A percentile compares a stretch with the other conserved stretches of the same genome.
Conservation (phyloP, 2,329 filamentous ascomycete genomes). For the Epichloe hybrida region DNA sequence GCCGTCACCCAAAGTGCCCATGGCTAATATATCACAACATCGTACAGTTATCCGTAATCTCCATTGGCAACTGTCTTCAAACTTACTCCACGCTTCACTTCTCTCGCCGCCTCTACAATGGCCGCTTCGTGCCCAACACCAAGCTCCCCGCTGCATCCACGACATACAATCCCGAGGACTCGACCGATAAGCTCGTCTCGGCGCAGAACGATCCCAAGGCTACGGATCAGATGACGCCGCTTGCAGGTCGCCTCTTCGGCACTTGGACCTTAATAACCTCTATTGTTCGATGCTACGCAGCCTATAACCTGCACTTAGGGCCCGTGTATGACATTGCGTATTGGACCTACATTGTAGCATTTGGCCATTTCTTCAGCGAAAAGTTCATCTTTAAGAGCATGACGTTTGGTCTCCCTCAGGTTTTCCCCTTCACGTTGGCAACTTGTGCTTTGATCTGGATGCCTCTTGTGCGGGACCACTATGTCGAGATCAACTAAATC, state of each 20-base stretch:
- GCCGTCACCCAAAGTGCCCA: neutral
- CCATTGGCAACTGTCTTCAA: constrained; percentile 75
- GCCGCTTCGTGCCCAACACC: constrained; percentile 40
- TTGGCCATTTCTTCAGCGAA: constrained; percentile 68
- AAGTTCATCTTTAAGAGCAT: constrained; percentile 68
- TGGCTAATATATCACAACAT: neutral
- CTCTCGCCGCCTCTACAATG: constrained; percentile 77
- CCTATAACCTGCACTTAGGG: constrained; percentile 63
- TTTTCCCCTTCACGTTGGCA: constrained; percentile 41
- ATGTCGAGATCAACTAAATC: constrained; percentile 36
- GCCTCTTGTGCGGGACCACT: constrained; percentile 53
- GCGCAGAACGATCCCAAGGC: constrained; percentile 31
- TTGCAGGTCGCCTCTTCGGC: constrained; percentile 69
- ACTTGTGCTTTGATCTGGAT: constrained; percentile 45
- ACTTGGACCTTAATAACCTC: constrained; percentile 76
- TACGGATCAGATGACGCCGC: constrained; percentile 53
- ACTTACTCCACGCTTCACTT: constrained; percentile 68
- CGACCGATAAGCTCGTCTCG: constrained; percentile 36
- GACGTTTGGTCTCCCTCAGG: constrained; percentile 43
- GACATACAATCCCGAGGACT: constrained; percentile 37
- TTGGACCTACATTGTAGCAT: constrained; percentile 69
- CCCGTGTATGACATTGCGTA: constrained; percentile 67
- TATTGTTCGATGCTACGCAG: constrained; percentile 68
- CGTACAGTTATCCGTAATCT: constrained; percentile 62
- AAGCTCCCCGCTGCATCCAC: constrained; percentile 27